Evolutionary conservation across 768 basidiomycete genomes (phyloP), one percentile per base, ranked within the genome.

Genomic region (Xerocomus potaroensis): DNA sequence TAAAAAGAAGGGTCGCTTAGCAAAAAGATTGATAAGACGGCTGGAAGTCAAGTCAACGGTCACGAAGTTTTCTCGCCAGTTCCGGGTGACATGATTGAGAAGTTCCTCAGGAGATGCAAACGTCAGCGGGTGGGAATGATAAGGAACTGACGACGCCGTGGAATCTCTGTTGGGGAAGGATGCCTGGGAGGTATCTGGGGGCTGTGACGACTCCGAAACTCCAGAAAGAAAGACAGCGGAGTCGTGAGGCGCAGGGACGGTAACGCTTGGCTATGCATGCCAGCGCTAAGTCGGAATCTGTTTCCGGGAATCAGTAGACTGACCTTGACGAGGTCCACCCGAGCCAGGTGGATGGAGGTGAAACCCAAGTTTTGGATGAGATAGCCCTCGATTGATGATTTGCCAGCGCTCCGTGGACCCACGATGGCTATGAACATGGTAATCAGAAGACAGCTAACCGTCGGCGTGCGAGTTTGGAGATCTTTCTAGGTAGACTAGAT

Each of bases 1-100:
- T 62, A 97, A 70, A 64, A 96, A 92, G 64, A 92, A 98, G 0
- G 96, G 96, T 15, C 96, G 73, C 59, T 83, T 92, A 29, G 79
- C 63, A 60, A 96, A 97, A 40, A 74, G 67, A 49, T 78, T 77
- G 29, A 98, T 71, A 14, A 80, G 66, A 3, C 73, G 67, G 23
- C 69, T 68, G 1, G 77, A 80, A 33, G 63, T 61, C 18, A 94
- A 64, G 60, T 90, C 86, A n/a, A 72, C 65, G 0, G 93, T 95
- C 24, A 97, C 91, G 56, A 84, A 91, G 58, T 89, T 72, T 7
- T 71, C 64, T 35, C 74, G 76, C 95, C 95, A 99, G 53, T 87
- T 76, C 50, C 71, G 74, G 1, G 96, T 98, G 15, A 84, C 83
- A 61, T 84, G 76, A 52, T 80, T 73, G 36, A 98, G 74, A 35